These are phyloP conservation scores for Chlamydomonas applanata DNA, from an alignment of 139 green algal species.

Conservation along the genomic window DNA sequence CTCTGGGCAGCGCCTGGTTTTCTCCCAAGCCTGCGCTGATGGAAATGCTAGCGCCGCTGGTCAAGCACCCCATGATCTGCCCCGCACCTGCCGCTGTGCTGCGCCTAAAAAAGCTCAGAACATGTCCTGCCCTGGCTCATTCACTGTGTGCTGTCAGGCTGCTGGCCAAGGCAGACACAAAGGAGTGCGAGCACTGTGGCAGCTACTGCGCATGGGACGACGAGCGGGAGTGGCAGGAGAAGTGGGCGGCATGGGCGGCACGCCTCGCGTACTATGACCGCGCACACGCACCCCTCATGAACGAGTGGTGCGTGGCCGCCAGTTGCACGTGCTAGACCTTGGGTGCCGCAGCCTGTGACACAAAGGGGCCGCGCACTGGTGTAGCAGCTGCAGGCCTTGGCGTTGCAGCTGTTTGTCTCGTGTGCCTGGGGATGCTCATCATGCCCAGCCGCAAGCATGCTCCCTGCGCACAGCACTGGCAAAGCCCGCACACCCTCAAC, in stretches of 20 bases:
- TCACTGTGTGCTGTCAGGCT: slow-evolving; percentile 5
- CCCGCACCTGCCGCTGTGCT: too few species aligned
- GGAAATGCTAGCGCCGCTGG: too few species aligned
- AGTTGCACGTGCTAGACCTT: not conserved
- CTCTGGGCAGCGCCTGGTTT: too few species aligned
- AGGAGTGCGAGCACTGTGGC: slow-evolving; percentile 47
- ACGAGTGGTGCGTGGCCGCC: slow-evolving; percentile 54
- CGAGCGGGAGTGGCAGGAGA: slow-evolving; percentile 54
- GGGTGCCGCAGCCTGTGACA: not conserved
- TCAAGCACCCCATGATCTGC: too few species aligned
- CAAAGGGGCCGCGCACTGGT: not conserved
- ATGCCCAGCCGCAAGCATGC: too few species aligned
- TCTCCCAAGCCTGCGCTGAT: too few species aligned
- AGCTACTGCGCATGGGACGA: slow-evolving; percentile 49
- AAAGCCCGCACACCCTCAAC: too few species aligned
- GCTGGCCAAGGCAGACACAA: slow-evolving; percentile 12
- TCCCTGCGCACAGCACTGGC: too few species aligned
- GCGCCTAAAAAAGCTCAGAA: too few species aligned
- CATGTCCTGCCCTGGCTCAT: not conserved
- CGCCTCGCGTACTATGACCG: slow-evolving; percentile 57
- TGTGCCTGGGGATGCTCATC: too few species aligned
- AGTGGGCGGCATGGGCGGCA: slow-evolving; percentile 46
- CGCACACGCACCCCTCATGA: slow-evolving; percentile 38
- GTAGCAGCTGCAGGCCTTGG: not conserved
- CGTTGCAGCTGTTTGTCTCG: too few species aligned